Evolutionary conservation across 1,139 yeast genomes (phyloP), one percentile per base, ranked within the genome.

Genomic region (Taphrina flavorubra): DNA sequence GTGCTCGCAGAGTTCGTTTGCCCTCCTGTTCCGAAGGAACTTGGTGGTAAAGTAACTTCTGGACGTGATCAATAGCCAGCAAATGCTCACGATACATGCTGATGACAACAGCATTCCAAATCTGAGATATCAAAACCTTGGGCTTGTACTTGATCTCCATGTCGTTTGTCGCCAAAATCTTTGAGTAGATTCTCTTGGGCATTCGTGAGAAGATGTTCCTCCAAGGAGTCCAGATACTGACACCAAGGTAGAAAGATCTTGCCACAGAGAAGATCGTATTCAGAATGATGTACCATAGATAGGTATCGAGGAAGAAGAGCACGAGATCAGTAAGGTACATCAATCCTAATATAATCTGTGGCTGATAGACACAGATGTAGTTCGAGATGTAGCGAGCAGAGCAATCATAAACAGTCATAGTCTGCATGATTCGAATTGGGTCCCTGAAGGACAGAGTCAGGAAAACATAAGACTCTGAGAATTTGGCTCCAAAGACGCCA

Each of bases 111-210:
- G 99, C 99, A 79, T 94, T 94, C 99, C 99, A 94, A 76, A 94
- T 92, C 83, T 94, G 99, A 60, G 98, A 92, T 77, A 94, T 92
- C 79, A 94, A 85, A 74, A 94, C 98, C 86, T 94, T 94, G 75
- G 99, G 99, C 81, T 94, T 94, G 83, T 94, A 94, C 83, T 94
- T 94, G 78, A 94, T 91, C 82, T 94, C 99, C 98, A 94, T 94
- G 79, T 94, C 99, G 74, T 97, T 90, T 55, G 99, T 94, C 62
- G 98, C 98, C 80, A 94, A 86, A 74, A 94, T 87, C 86, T 94
- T 94, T 70, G 97, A 91, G 84, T 94, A 94, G 75, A 94, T 91
- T 87, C 99, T 90, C 87, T 94, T 94, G 79, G 99, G 99, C 78
- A 94, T 84, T 81, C 99, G 88, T 72, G 97, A 88, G 84, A 92